Evolutionary conservation across 2,329 filamentous ascomycete species (phyloP), one percentile per base, ranked within the genome.

Genomic region (Calonectria pteridis): DNA sequence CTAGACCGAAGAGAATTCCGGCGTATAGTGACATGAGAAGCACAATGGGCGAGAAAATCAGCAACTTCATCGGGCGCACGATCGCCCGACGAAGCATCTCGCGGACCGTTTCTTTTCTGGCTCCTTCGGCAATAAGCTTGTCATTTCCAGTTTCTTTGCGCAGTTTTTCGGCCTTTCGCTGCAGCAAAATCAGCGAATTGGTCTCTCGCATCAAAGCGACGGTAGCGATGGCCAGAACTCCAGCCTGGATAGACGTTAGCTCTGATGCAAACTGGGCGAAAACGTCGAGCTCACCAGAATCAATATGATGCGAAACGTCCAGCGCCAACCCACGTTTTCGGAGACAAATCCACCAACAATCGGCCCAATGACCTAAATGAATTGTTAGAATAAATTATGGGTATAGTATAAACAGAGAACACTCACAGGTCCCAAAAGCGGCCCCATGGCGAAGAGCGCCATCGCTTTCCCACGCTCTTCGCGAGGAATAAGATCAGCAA

Each of bases 11-110:
- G 20, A 83, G 76, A 62, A 86, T 81, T 3, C 82, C 82, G 16
- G 80, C 79, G 69, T 84, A 86, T 4, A 84, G 67, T 1, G 82
- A 83, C 18, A 83, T 75, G 35, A 88, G 86, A 55, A 89, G 86
- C 1, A 91, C 86, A 6, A 91, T 87, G 0, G 89, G 88, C 67
- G 90, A 89, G 5, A 86, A 85, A 2, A 91, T 84, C 2, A 91
- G 85, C 73, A 91, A 84, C 49, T 85, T 83, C 4, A 87, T 63
- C 0, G 87, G 87, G 10, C 86, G 78, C n/a, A 84, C 74, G 4
- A 84, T 74, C 20, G 82, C 82, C 14, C 51, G 90, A 55, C 50
- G 67, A 64, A 78, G 78, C 64, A 74, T 74, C 71, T 76, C 77
- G 13, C 73, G 43, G 1, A 72, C 73, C 67, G 67, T 33, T 69